Conservation (phyloP, 2,329 filamentous ascomycete genomes). For the Decorospora gaudefroyi region DNA sequence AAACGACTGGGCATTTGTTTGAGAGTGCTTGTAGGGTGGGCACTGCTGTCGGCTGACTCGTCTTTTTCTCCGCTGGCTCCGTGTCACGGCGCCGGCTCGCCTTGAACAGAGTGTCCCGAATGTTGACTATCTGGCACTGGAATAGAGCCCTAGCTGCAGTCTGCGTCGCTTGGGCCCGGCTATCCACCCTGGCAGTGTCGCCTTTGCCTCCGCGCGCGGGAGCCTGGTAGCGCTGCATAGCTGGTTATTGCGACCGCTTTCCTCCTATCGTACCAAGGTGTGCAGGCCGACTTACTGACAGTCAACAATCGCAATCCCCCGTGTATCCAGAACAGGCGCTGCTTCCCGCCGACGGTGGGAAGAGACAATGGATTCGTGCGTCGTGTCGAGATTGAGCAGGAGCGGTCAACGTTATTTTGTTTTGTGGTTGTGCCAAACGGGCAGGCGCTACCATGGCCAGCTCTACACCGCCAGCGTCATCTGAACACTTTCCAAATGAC, state of each 20-base stretch:
- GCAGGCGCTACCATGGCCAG: slow-evolving; percentile 2
- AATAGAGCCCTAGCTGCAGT: slow-evolving; percentile 12
- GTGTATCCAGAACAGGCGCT: too few species aligned
- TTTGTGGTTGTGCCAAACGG: slow-evolving; percentile 2
- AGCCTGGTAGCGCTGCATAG: not conserved
- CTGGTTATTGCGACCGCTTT: not conserved
- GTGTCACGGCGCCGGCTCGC: slow-evolving; percentile 21
- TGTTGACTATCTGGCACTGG: slow-evolving; percentile 23
- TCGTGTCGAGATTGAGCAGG: not conserved
- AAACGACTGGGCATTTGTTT: not conserved
- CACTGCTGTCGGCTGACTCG: not conserved
- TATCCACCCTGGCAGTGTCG: slow-evolving; percentile 1
- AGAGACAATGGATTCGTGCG: too few species aligned
- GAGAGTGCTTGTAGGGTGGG: not conserved
- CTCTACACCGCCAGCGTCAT: slow-evolving; percentile 1
- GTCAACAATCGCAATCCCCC: too few species aligned
- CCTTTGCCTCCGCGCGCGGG: slow-evolving; percentile 1
- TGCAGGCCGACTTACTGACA: not conserved
- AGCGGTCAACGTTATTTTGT: not conserved
- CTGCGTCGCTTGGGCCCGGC: not conserved
- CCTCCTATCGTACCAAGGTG: not conserved
- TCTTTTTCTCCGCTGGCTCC: slow-evolving; percentile 6
- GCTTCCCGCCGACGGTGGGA: slow-evolving; percentile 1
- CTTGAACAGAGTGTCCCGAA: slow-evolving; percentile 20
- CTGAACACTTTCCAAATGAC: not conserved